Evolutionary conservation across 2,329 filamentous ascomycete species (phyloP).

Genomic region (Remersonia thermophila): DNA sequence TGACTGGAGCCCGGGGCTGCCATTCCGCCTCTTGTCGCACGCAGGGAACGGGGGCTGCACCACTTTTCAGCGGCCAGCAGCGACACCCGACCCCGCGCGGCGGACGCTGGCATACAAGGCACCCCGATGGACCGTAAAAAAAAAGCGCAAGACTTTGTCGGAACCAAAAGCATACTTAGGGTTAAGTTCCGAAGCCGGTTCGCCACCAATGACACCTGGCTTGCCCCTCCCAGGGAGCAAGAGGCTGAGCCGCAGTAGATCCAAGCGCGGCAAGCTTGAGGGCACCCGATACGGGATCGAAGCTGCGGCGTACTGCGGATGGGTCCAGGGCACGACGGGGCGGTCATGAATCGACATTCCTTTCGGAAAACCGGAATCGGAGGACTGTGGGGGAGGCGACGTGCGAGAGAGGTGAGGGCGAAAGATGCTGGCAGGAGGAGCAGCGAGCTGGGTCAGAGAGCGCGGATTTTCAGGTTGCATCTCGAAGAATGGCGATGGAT

Average conservation of each 20-base stretch:
- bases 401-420: slow-evolving; percentile 42
- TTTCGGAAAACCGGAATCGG: slow-evolving; percentile 59
- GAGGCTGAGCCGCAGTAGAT: slow-evolving; percentile 19
- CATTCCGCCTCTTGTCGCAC: slow-evolving; percentile 33
- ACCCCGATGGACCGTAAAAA: slow-evolving; percentile 47
- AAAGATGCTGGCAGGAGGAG: slow-evolving; percentile 36
- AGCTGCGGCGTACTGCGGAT: slow-evolving; percentile 42
- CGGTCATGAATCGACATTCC: slow-evolving; percentile 39
- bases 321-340: slow-evolving; percentile 29
- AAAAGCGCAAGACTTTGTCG: slow-evolving; percentile 55
- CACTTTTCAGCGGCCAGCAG: slow-evolving; percentile 37
- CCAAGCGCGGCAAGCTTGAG: slow-evolving; percentile 36
- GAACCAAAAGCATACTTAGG: slow-evolving; percentile 72
- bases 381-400: slow-evolving; percentile 69
- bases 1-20: slow-evolving; percentile 42
- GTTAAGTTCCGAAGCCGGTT: slow-evolving; percentile 85
- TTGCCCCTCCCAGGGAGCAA: slow-evolving; percentile 14
- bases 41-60: slow-evolving; percentile 20
- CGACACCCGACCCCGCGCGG: slow-evolving; percentile 2
- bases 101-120: slow-evolving; percentile 46
- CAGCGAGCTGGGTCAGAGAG: slow-evolving; percentile 8
- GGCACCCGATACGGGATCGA: slow-evolving; percentile 47
- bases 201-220: slow-evolving; percentile 36
- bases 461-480: slow-evolving; percentile 20
- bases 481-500: slow-evolving; percentile 20